Base-by-base conservation (phyloP, 169 alveolate species). In the Miamiensis avidus region DNA sequence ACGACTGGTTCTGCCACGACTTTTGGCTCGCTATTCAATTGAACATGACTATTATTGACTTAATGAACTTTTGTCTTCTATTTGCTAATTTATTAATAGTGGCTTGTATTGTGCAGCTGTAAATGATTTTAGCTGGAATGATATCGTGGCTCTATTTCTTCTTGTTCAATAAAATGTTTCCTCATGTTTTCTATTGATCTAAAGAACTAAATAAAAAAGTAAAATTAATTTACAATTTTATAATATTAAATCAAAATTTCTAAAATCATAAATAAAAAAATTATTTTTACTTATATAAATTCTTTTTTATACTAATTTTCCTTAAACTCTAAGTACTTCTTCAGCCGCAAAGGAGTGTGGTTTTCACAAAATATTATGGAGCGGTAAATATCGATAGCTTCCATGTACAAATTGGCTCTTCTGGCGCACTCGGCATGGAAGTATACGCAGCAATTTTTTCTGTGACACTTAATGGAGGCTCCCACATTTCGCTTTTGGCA, bases 401-500 rank as follows among this genome's bases (percentile, higher is more conserved):
- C 84, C 69, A 86, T 28, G 65, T 34, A 81, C 15, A 86, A 79
- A 34, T 81, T 81, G 26, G 76, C 75, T 75, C 90, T 74, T 82
- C 89, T 75, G 0, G 89, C 93, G 78, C 93, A 89, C 33, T 89
- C 93, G 15, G 87, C 81, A 86, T 89, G 93, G 79, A 82, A 89
- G 20, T 86, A 81, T 65, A 78, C 77, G 73, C 75, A 75, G 74
- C 93, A 89, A 29, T 75, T 82, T 0, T 87, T 85, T 65, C 83
- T 77, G 4, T 85, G 78, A 79, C 93, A 89, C 73, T 89, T 74
- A 11, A 89, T 69, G 64, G 91, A 89, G 32, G 87, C 79, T 73
- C 93, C 93, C 25, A 87, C 87, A n/a, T 79, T 49, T 11, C 69
- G 4, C 20, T 11, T 11, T 11, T 49, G 4, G 20, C 69, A 49